Percentiles rank a stretch among this genome's conserved stretches.
Conservation (phyloP, 495 filamentous ascomycete genomes). For the Aspergillus taichungensis region DNA sequence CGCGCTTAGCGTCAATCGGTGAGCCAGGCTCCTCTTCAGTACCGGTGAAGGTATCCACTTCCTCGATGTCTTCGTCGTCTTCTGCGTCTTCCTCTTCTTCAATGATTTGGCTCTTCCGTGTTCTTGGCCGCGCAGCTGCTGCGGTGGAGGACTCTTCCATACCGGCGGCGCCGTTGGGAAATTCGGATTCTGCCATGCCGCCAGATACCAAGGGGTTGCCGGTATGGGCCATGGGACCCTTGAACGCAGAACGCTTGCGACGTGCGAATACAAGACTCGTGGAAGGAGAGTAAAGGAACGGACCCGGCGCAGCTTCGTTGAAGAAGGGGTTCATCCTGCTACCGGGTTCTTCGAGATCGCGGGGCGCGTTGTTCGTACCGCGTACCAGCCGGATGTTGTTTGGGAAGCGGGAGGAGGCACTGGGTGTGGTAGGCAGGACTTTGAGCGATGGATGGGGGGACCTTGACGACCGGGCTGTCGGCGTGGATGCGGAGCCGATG, state of each 20-base stretch:
- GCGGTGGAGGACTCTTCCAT: constrained; percentile 43
- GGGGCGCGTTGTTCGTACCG: constrained; percentile 30
- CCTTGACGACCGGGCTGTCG: constrained; percentile 54
- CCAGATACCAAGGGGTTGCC: constrained; percentile 34
- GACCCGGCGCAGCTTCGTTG: constrained; percentile 30
- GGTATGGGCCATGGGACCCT: constrained; percentile 67
- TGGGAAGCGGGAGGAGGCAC: constrained; percentile 61
- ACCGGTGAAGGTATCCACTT: constrained; percentile 59
- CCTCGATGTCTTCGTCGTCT: constrained; percentile 59
- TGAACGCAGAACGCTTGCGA: constrained; percentile 80
- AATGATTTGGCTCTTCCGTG: constrained; percentile 54
- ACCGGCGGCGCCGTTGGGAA: constrained; percentile 27
- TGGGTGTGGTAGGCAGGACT: constrained; percentile 88
- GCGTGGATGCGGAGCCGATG: constrained; percentile 55
- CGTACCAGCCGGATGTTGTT: constrained; percentile 81
- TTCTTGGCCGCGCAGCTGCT: constrained; percentile 51
- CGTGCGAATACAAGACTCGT: constrained; percentile 80
- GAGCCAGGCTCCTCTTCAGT: constrained; percentile 37
- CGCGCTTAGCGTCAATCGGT: constrained; percentile 14
- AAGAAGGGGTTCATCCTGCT: constrained; percentile 26
- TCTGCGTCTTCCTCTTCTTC: constrained; percentile 84
- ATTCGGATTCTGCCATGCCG: constrained; percentile 27
- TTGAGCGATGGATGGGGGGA: constrained; percentile 88
- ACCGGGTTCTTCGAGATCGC: constrained; percentile 18
- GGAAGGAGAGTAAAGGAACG: constrained; percentile 40